A percentile compares a stretch with the other conserved stretches of the same genome.
Evolutionary conservation across 257 asterid species (phyloP).

Genomic region (Capsicum baccatum): DNA sequence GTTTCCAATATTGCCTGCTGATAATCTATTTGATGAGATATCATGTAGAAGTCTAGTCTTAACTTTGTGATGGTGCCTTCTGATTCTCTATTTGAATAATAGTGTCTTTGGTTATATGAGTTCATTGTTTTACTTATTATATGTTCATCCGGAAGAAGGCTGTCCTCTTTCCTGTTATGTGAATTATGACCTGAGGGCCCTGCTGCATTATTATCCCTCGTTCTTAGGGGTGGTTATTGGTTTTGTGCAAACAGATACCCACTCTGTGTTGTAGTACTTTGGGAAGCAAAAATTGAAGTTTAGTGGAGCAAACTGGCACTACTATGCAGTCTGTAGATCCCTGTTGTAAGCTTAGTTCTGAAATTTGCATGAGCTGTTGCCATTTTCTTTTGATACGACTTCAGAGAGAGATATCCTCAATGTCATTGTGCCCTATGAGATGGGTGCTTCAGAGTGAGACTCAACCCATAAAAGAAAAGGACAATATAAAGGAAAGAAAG

Average conservation of each 20-base stretch:
- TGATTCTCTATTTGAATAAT: neutral
- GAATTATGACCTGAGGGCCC: neutral
- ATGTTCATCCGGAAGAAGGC: neutral
- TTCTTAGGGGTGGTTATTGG: neutral
- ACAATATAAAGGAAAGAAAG: neutral
- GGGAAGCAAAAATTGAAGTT: neutral
- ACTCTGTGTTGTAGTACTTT: neutral
- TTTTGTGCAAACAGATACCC: neutral
- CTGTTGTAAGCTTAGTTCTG: neutral
- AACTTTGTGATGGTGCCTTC: neutral
- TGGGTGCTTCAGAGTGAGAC: neutral
- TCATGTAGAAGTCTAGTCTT: neutral
- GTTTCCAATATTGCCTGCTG: neutral
- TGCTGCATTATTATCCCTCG: neutral
- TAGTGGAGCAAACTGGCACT: neutral
- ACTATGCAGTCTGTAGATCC: neutral
- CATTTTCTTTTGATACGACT: neutral
- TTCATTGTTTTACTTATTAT: neutral
- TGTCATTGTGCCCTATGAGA: neutral
- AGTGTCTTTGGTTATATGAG: neutral
- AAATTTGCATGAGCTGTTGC: neutral
- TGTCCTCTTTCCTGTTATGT: neutral
- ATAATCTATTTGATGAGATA: neutral
- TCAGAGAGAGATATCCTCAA: neutral
- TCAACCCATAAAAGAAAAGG: neutral